phyloP scores from a whole-genome alignment of 345 rosid species.

The Eucalyptus cladocalyx region DNA sequence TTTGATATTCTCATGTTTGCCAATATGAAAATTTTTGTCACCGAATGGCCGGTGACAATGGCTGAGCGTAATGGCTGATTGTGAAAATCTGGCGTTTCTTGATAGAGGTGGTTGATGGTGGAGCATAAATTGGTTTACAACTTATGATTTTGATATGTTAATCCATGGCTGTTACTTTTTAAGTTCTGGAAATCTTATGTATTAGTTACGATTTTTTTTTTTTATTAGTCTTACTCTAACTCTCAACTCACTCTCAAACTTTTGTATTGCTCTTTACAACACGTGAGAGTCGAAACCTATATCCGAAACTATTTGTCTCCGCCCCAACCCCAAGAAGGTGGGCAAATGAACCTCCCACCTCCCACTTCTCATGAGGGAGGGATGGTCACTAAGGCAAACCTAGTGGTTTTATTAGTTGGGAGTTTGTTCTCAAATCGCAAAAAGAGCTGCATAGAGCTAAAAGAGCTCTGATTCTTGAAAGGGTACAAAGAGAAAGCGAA shows the following conservation, averaged over 20 bases:
- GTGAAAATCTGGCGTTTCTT: neutral
- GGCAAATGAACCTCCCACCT: too few species aligned
- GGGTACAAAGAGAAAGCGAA: neutral
- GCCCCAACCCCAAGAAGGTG: too few species aligned
- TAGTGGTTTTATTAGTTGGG: neutral
- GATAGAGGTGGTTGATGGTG: neutral
- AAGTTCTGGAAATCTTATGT: too few species aligned
- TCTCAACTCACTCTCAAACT: too few species aligned
- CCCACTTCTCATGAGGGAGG: too few species aligned
- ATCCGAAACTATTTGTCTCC: too few species aligned
- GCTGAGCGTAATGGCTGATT: neutral
- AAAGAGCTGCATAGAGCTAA: too few species aligned
- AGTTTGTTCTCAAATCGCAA: neutral
- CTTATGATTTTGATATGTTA: neutral
- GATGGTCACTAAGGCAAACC: fast-evolving
- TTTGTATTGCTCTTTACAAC: too few species aligned
- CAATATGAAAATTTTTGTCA: too few species aligned
- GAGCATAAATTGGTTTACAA: neutral
- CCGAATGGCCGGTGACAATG: neutral
- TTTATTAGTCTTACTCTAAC: too few species aligned
- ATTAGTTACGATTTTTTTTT: too few species aligned
- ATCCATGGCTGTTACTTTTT: neutral
- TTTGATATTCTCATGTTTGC: neutral
- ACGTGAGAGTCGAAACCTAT: fast-evolving
- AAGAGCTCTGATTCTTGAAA: neutral